Evolutionary conservation across 225 moss, liverwort and hornwort genomes (phyloP), one percentile per base, ranked within the genome.

Genomic region (Anthoceros angustus): DNA sequence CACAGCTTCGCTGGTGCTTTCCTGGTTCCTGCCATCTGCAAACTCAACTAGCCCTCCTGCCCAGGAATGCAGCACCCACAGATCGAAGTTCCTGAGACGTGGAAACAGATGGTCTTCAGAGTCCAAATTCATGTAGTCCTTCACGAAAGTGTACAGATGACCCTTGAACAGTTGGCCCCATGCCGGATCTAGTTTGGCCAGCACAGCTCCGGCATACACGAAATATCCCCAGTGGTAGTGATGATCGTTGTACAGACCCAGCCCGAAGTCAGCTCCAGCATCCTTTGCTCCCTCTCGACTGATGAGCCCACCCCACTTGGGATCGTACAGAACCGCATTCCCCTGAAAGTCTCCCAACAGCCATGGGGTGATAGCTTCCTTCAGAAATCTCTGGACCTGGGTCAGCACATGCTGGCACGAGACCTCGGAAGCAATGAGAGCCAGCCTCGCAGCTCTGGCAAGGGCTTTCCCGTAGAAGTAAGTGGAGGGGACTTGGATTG

Each of bases 181-280:
- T 46, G 76, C 50, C 0, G 69, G 80, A 49, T 98, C 92, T 69
- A 98, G 72, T 66, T 76, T 92, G 12, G 92, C 98, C 70, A 98
- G 66, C 32, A 98, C 89, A 10, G 98, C 98, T 10, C 92, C 95
- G 70, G 98, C 89, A 50, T 98, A 98, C 49, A 92, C 88, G 55
- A 98, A 98, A 72, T 98, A 98, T 0, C 98, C 98, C 25, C 83
- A 72, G 68, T 98, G 98, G 76, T 69, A 98, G 69, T 98, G 98
- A 71, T 98, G 98, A 68, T 98, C 98, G 48, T 98, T 98, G 40
- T 92, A 98, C 61, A 83, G 65, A 2, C 79, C 92, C 63, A 98
- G 74, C 3, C 98, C 98, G 21, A 92, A 98, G 78, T 95, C 94
- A 18, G 90, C 94, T 11, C 90, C 88, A 0, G 78, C 9, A 66